Evolutionary conservation across 371 early-diverging fungal genomes (phyloP), one percentile per base, ranked within the genome.

Genomic region (Syncephalastrum sp.): DNA sequence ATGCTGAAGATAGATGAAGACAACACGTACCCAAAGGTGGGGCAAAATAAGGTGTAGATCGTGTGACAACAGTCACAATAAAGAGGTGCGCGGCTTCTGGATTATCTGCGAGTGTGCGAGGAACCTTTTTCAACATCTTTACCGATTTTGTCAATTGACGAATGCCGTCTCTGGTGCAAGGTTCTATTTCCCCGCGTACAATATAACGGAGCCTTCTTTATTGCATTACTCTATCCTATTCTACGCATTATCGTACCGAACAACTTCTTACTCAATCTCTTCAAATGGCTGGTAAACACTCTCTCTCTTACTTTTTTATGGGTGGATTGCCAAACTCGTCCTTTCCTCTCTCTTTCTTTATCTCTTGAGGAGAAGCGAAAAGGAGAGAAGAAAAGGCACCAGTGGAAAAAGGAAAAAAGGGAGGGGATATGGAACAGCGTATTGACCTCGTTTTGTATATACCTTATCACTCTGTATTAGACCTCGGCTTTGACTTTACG

Each of bases 401-500:
- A 17, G 29, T 33, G 25, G 21, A 21, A 24, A 14, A 12, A 19
- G 38, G 45, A 5, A 45, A 23, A 23, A 29, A 46, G 16, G 41
- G 29, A 43, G 5, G 15, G 21, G 5, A 52, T 16, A 33, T 17
- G 13, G 12, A 42, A 33, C 8, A 12, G 38, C 17, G 8, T 42
- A 23, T 33, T 42, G 15, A 42, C 27, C 21, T 24, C 4, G 25
- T 38, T 42, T 42, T 33, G 27, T 42, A 23, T 50, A 23, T n/a
- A 41, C 12, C 45, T 50, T 46, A n/a, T 41, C 21, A n/a, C 42
- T 50, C 29, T 23, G 19, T 50, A 41, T 21, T 41, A 76, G 76
- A 76, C 65, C 76, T 76, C 69, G 76, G 76, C 50, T 76, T 76
- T 59, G 76, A 76, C 60, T 72, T 76, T 57, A 42, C 70, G 42